Evolutionary conservation across 805 yeast genomes (phyloP).

Genomic region (Maudiozyma bulderi): DNA sequence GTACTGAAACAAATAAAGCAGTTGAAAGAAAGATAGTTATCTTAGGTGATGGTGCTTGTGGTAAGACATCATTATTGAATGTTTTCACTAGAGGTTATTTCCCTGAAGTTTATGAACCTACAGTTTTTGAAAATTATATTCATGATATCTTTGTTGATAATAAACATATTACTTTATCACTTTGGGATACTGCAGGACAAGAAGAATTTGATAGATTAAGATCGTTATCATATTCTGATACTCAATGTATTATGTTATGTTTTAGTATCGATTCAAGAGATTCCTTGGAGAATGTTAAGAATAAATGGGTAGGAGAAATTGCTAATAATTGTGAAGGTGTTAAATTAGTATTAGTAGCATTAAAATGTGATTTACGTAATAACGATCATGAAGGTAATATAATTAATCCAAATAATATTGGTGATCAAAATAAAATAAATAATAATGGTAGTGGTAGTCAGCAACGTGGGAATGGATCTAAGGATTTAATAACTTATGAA

Average conservation of each 20-base stretch:
- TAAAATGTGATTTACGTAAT: conserved; percentile 85
- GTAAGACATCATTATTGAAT: conserved; percentile 88
- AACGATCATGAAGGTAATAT: conserved; percentile 42
- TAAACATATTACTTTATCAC: conserved; percentile 79
- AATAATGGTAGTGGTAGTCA: conserved; percentile 5
- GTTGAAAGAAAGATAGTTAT: conserved; percentile 90
- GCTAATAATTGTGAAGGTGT: conserved; percentile 97
- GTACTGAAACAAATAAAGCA: conserved; percentile 26
- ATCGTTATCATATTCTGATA: conserved; percentile 86
- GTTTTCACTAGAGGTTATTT: conserved; percentile 96
- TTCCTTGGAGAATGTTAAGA: conserved; percentile 87
- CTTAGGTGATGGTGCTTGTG: conserved; percentile 97
- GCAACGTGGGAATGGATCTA: conserved; percentile 8
- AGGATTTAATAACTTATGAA: conserved; percentile 69
- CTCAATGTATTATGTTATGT: conserved; percentile 95
- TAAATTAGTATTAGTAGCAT: conserved; percentile 82
- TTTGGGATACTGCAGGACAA: conserved; percentile 99
- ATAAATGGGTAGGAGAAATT: conserved; percentile 95
- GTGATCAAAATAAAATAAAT: conserved; percentile 16
- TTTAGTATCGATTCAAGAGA: conserved; percentile 91
- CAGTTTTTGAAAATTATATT: conserved; percentile 93
- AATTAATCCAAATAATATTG: conserved; percentile 21
- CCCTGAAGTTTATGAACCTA: conserved; percentile 97
- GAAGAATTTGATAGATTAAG: conserved; percentile 94
- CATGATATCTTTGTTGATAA: conserved; percentile 95